Evolutionary conservation across 768 basidiomycete species (phyloP).

Genomic region (Suillus fuscotomentosus): DNA sequence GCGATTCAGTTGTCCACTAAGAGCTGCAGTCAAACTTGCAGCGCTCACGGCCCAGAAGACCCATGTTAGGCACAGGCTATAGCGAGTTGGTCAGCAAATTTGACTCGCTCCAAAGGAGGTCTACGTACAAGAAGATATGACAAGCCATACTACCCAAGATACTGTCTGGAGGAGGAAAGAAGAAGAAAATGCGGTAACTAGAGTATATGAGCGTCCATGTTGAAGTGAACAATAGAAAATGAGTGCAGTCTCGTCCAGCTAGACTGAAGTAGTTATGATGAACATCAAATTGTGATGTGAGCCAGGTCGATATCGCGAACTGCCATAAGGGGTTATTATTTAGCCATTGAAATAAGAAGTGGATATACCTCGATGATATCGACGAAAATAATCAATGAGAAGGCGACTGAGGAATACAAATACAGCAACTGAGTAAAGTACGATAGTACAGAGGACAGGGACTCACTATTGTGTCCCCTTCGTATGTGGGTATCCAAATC

Average conservation of each 20-base stretch:
- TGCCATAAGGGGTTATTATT: conserved; percentile 21
- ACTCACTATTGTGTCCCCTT: conserved; percentile 56
- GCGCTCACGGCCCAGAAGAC: conserved; percentile 76
- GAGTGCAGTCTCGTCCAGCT: conserved; percentile 58
- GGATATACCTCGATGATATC: conserved; percentile 59
- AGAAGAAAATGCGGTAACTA: conserved; percentile 50
- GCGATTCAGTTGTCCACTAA: conserved; percentile 75
- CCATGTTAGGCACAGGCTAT: conserved; percentile 70
- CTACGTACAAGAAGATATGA: conserved; percentile 62
- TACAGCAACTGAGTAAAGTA: not conserved
- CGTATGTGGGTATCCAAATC: conserved; percentile 40
- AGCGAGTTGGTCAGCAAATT: not conserved
- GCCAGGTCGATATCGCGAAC: conserved; percentile 73
- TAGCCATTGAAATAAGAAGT: not conserved
- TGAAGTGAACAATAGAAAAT: conserved; percentile 66
- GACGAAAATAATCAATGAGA: conserved; percentile 49
- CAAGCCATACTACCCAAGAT: conserved; percentile 58
- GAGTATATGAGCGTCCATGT: conserved; percentile 67
- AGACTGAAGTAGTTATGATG: conserved; percentile 49
- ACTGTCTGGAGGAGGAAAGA: conserved; percentile 47
- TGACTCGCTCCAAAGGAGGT: conserved; percentile 1
- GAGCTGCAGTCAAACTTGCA: conserved; percentile 62
- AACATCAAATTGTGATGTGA: conserved; percentile 58
- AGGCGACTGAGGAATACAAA: conserved; percentile 45
- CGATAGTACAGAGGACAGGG: not conserved